Percentiles rank a stretch among this genome's conserved stretches.
phyloP scores from a whole-genome alignment of 805 yeast genomes.

The Zygoascus bituminiphila region DNA sequence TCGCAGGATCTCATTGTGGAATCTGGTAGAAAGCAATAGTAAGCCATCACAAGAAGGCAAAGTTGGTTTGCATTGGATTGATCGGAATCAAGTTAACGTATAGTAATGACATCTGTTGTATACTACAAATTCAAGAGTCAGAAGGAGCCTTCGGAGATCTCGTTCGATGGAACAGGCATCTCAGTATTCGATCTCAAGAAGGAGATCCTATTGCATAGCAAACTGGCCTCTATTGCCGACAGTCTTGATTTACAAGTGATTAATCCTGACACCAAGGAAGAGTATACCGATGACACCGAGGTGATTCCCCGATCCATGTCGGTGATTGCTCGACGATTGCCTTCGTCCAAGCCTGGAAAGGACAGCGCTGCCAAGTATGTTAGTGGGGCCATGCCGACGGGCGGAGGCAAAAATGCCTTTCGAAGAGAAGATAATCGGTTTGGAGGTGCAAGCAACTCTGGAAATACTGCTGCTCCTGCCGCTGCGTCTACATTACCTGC shows the following conservation, averaged over 20 bases:
- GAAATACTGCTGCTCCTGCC: conserved; percentile 23
- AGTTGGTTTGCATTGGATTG: too few species aligned
- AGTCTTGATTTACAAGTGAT: conserved; percentile 61
- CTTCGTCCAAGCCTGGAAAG: conserved; percentile 45
- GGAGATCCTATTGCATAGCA: conserved; percentile 76
- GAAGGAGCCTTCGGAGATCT: conserved; percentile 63
- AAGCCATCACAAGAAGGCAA: too few species aligned
- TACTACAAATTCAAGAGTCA: conserved; percentile 84
- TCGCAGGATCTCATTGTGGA: too few species aligned
- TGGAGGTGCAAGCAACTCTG: conserved; percentile 3
- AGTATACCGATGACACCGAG: conserved; percentile 78
- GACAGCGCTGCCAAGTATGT: conserved; percentile 54
- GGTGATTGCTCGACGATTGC: conserved; percentile 72
- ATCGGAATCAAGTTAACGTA: background rate
- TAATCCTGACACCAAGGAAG: conserved; percentile 64
- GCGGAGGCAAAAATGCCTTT: conserved; percentile 30
- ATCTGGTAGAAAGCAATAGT: too few species aligned
- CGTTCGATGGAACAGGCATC: conserved; percentile 94
- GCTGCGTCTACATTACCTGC: conserved; percentile 25
- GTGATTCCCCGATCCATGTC: conserved; percentile 87
- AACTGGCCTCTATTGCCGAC: conserved; percentile 74
- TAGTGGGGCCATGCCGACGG: conserved; percentile 38
- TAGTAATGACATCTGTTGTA: conserved; percentile 71
- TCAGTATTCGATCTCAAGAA: conserved; percentile 91
- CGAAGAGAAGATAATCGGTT: conserved; percentile 28